A percentile compares a stretch with the other conserved stretches of the same genome.
Evolutionary conservation across 257 asterid species (phyloP).

Genomic region (Galeopsis tetrahit): DNA sequence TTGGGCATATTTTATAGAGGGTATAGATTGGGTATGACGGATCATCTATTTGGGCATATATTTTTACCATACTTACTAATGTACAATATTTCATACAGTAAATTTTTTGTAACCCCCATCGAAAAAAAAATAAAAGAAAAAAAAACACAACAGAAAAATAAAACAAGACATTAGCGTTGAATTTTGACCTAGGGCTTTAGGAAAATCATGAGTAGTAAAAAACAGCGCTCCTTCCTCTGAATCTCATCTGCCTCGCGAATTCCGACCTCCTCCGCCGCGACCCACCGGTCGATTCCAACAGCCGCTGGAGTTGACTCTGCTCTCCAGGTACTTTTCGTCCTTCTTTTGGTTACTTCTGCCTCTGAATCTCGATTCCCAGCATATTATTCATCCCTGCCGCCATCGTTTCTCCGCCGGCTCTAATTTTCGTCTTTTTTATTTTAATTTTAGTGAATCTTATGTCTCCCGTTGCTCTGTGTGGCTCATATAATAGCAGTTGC

Average conservation of each 20-base stretch:
- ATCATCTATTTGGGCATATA: too few species aligned
- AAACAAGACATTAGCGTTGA: neutral
- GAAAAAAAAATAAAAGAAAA: too few species aligned
- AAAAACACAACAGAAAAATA: neutral
- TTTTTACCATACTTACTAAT: too few species aligned
- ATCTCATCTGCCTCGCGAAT: neutral
- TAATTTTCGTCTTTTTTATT: neutral
- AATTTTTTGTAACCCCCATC: too few species aligned
- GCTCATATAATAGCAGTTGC: neutral
- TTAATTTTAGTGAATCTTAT: neutral
- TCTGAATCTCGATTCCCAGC: neutral
- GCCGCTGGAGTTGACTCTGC: neutral
- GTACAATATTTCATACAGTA: too few species aligned
- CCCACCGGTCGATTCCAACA: neutral
- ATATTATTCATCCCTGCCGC: neutral
- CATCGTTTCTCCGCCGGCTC: neutral
- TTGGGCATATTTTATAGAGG: too few species aligned
- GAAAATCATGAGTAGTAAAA: neutral
- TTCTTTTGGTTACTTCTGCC: neutral
- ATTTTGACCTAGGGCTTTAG: conserved; percentile 3
- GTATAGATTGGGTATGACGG: too few species aligned
- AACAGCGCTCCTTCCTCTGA: neutral
- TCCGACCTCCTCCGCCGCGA: neutral
- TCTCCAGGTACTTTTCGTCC: neutral
- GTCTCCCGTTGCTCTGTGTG: neutral